Base-by-base conservation (phyloP, 129 eudicot species). In the Lactuca sativa region DNA sequence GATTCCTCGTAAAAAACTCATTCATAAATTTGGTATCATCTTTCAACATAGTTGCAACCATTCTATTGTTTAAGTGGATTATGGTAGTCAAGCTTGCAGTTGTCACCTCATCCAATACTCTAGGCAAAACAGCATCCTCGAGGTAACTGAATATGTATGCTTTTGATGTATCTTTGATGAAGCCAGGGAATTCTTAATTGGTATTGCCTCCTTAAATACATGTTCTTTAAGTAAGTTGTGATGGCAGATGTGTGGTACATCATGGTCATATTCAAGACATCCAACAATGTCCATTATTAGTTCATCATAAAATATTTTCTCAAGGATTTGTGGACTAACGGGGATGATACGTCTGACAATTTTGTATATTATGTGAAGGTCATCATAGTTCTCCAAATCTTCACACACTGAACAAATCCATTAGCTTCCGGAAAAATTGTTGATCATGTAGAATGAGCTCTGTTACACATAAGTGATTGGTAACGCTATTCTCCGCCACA, bases 131-230 rank as follows among this genome's bases (percentile, higher is more conserved):
- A 67, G 83, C 91, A 77, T 92, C 98, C 98, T 86, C 89, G 52
- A 92, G 68, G 76, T 92, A 92, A 62, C 85, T 83, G 72, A 92
- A 67, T 89, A 88, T 82, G 77, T 89, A 92, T 25, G 96, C 86
- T 70, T 21, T 21, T 89, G 98, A 77, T 92, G 96, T 73, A 92
- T 85, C 88, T 84, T 92, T 7, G 95, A 86, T 49, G 86, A 79
- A 54, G 85, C 90, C 41, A 84, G 72, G 56, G 95, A 88, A 73
- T 92, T 96, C 83, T 86, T 92, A 40, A 92, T 92, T 32, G 98
- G 96, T 80, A 92, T 84, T 15, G 89, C 98, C 96, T 92, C 90
- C 88, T 86, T 92, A 68, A 89, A 89, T 9, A 89, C 98, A 83
- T 89, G 89, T 75, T 89, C 89, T 75, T 81, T 92, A 44, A 92